Evolutionary conservation across 1,139 yeast genomes (phyloP).

Genomic region (Candida sp.): DNA sequence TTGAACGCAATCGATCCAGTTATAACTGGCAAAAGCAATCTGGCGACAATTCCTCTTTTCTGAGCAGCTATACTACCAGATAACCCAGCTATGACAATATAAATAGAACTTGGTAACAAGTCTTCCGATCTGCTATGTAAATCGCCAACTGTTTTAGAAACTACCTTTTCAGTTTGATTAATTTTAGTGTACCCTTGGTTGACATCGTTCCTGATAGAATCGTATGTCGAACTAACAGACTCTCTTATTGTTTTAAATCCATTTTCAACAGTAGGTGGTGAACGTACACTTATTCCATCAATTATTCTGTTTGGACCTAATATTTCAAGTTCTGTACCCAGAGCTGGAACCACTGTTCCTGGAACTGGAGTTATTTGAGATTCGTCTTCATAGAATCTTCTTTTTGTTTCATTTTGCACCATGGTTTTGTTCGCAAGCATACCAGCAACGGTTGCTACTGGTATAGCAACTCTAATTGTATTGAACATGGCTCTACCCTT

Average conservation of each 20-base stretch:
- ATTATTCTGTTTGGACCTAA: slow-evolving; percentile 45
- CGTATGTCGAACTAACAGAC: slow-evolving; percentile 13
- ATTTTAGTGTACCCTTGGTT: slow-evolving; percentile 45
- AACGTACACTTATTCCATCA: slow-evolving; percentile 57
- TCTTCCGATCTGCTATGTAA: slow-evolving; percentile 74
- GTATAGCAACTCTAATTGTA: slow-evolving; percentile 7
- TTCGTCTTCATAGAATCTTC: slow-evolving; percentile 63
- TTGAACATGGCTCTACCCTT: background rate
- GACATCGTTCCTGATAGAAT: slow-evolving; percentile 17
- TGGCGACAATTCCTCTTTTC: slow-evolving; percentile 58
- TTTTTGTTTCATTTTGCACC: slow-evolving; percentile 25
- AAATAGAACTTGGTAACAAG: slow-evolving; percentile 71
- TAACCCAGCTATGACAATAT: slow-evolving; percentile 69
- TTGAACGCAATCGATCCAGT: slow-evolving; percentile 71
- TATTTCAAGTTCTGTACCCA: slow-evolving; percentile 39
- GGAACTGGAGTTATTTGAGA: slow-evolving; percentile 48
- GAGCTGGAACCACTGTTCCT: slow-evolving; percentile 53
- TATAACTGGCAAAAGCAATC: slow-evolving; percentile 58
- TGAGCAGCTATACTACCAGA: slow-evolving; percentile 82
- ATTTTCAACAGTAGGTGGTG: slow-evolving; percentile 47
- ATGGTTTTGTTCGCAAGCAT: slow-evolving; percentile 1
- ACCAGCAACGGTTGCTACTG: slow-evolving; percentile 8
- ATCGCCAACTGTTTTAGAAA: slow-evolving; percentile 63
- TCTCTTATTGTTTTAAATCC: slow-evolving; percentile 47
- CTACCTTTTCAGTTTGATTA: slow-evolving; percentile 60